Percentiles rank a stretch among this genome's conserved stretches.
phyloP scores from a whole-genome alignment of 2,329 filamentous ascomycete genomes.

The Talaromyces sp. region DNA sequence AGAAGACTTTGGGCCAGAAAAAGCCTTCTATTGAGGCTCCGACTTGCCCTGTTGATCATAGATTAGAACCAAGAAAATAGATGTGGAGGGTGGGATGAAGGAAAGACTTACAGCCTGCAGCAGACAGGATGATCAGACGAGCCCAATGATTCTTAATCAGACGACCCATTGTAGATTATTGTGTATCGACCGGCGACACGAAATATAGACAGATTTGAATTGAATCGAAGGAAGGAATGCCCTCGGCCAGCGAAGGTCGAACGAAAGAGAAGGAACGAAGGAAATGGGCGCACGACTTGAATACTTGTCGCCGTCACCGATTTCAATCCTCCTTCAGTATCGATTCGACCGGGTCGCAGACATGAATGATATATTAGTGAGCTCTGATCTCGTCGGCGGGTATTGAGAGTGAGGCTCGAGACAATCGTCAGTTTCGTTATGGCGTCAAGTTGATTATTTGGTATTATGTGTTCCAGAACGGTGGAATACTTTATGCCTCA shows the following conservation, averaged over 20 bases:
- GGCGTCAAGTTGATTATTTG: slow-evolving; percentile 7
- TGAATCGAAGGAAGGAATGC: background rate
- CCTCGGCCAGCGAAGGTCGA: slow-evolving; percentile 11
- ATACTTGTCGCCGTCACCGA: slow-evolving; percentile 1
- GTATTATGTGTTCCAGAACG: background rate
- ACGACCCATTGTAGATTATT: slow-evolving; percentile 68
- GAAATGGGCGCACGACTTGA: slow-evolving; percentile 4
- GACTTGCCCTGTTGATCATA: slow-evolving; percentile 68
- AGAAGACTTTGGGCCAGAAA: slow-evolving; percentile 99
- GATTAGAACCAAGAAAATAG: background rate
- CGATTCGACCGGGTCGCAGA: background rate
- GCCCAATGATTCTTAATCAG: slow-evolving; percentile 99
- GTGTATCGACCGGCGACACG: slow-evolving; percentile 11
- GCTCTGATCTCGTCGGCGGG: background rate
- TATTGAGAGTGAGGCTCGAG: background rate
- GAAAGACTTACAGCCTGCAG: slow-evolving; percentile 63
- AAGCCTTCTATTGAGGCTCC: slow-evolving; percentile 77
- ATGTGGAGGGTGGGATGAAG: background rate
- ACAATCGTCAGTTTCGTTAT: slow-evolving; percentile 6
- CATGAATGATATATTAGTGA: slow-evolving; percentile 1
- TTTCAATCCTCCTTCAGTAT: background rate
- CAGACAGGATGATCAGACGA: slow-evolving; percentile 84
- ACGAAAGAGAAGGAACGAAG: background rate
- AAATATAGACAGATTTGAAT: background rate
- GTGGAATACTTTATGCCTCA: background rate